Percentiles rank a stretch among this genome's conserved stretches.
These are phyloP conservation scores for Colletotrichum brevisporum DNA, from an alignment of 2,329 filamentous ascomycete genomes.

Conservation along the genomic window DNA sequence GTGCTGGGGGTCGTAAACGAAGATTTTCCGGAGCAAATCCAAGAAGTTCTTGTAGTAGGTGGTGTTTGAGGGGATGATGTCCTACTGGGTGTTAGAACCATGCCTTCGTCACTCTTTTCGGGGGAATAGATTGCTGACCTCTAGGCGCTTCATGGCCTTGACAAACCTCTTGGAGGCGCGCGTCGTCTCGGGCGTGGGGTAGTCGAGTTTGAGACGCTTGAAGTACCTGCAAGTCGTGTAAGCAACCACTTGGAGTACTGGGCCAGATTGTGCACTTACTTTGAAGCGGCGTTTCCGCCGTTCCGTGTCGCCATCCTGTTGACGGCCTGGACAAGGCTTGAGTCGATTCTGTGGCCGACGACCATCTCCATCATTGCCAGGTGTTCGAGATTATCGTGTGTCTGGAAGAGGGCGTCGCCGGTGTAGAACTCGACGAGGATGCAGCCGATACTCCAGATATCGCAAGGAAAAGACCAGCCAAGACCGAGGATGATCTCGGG, in stretches of 20 bases:
- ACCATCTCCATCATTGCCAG: constrained; percentile 84
- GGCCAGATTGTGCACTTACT: constrained; percentile 60
- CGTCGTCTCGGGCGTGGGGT: constrained; percentile 74
- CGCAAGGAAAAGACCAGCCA: constrained; percentile 80
- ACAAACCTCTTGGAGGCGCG: constrained; percentile 77
- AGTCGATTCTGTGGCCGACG: constrained; percentile 71
- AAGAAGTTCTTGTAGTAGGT: constrained; percentile 74
- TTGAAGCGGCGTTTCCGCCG: constrained; percentile 73
- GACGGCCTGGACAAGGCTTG: constrained; percentile 69
- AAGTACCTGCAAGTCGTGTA: constrained; percentile 67
- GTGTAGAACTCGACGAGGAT: constrained; percentile 82
- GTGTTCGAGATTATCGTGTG: constrained; percentile 80
- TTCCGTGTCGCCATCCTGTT: constrained; percentile 70
- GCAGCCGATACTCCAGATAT: constrained; percentile 82
- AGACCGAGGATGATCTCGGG: constrained; percentile 80
- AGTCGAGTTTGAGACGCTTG: constrained; percentile 75
- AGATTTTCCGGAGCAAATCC: constrained; percentile 76
- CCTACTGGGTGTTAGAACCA: constrained; percentile 57
- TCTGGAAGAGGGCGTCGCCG: constrained; percentile 79
- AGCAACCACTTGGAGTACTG: background rate
- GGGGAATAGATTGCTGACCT: constrained; percentile 60
- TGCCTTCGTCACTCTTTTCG: background rate
- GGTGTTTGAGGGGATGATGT: constrained; percentile 74
- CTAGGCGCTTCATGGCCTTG: constrained; percentile 78
- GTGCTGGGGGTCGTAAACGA: constrained; percentile 75